Conservation (phyloP, 257 asterid genomes). For the Apocynum venetum region DNA sequence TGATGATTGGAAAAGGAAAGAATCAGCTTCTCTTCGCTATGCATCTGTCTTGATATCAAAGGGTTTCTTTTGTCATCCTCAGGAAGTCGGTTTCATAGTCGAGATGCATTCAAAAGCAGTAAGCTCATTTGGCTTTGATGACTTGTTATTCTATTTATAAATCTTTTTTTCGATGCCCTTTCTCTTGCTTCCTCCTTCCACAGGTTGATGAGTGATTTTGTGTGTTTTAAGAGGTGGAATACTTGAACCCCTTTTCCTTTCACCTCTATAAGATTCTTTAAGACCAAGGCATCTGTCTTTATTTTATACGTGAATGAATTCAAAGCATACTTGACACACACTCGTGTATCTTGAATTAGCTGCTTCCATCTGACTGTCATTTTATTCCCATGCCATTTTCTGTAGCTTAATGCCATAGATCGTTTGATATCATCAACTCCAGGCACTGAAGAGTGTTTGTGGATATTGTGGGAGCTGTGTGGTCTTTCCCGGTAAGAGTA, state of each 20-base stretch:
- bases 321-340: not conserved
- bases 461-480: conserved; percentile 96
- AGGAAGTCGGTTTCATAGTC: conserved; percentile 62
- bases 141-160: conserved; percentile 18
- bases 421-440: conserved; percentile 64
- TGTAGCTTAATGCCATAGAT: conserved; percentile 73
- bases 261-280: not conserved
- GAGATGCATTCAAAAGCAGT: conserved; percentile 87
- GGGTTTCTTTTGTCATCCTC: conserved; percentile 71
- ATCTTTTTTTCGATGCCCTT: conserved; percentile 5
- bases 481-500: conserved; percentile 73
- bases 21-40: conserved; percentile 66
- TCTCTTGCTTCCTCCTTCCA: not conserved
- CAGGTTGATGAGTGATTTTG: not conserved
- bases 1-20: conserved; percentile 53
- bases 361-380: conserved; percentile 16
- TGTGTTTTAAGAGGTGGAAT: not conserved
- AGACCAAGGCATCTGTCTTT: not conserved
- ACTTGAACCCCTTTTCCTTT: not conserved
- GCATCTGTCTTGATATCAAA: conserved; percentile 73
- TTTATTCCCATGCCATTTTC: conserved; percentile 18
- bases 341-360: not conserved
- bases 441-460: conserved; percentile 76
- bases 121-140: conserved; percentile 28
- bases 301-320: not conserved